Evolutionary conservation across 176 grass and related monocot species (phyloP).

Genomic region (Avena insularis): DNA sequence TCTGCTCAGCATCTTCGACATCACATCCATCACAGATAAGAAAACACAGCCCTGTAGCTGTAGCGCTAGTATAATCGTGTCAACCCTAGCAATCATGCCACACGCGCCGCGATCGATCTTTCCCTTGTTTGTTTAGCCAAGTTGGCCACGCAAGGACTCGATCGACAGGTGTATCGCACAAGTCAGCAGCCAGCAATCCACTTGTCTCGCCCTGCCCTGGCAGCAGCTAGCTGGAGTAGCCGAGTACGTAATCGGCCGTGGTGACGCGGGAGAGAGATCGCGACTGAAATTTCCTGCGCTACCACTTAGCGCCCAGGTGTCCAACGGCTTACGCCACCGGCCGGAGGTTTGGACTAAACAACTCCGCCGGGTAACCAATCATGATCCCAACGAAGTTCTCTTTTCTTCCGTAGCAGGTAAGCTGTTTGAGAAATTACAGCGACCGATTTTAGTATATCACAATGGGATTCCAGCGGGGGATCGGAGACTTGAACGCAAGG

Average conservation of each 20-base stretch:
- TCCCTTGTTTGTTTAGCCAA: neutral
- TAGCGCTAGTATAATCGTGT: slow-evolving; percentile 5
- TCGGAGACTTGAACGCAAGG: slow-evolving; percentile 63
- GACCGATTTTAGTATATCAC: neutral
- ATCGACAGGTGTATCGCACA: slow-evolving; percentile 9
- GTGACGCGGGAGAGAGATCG: slow-evolving; percentile 37
- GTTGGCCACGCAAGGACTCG: neutral
- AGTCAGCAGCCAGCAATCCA: slow-evolving; percentile 19
- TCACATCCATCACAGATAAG: neutral
- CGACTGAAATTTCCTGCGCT: neutral
- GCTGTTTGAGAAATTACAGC: slow-evolving; percentile 2
- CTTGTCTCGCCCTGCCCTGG: neutral
- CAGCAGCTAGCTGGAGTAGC: neutral
- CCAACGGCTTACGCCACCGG: slow-evolving; percentile 47
- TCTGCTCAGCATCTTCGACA: slow-evolving; percentile 14
- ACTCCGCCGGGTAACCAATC: slow-evolving; percentile 29
- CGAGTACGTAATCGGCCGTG: neutral
- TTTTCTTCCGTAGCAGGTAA: slow-evolving; percentile 52
- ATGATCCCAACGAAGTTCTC: slow-evolving; percentile 26
- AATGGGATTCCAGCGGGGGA: slow-evolving; percentile 14
- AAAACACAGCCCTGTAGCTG: neutral
- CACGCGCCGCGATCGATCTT: slow-evolving; percentile 26
- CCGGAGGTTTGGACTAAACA: slow-evolving; percentile 11
- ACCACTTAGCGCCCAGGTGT: neutral
- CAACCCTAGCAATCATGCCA: slow-evolving; percentile 21